These are phyloP conservation scores for Capsicum baccatum DNA, from an alignment of 257 asterid genomes.

Conservation along the genomic window DNA sequence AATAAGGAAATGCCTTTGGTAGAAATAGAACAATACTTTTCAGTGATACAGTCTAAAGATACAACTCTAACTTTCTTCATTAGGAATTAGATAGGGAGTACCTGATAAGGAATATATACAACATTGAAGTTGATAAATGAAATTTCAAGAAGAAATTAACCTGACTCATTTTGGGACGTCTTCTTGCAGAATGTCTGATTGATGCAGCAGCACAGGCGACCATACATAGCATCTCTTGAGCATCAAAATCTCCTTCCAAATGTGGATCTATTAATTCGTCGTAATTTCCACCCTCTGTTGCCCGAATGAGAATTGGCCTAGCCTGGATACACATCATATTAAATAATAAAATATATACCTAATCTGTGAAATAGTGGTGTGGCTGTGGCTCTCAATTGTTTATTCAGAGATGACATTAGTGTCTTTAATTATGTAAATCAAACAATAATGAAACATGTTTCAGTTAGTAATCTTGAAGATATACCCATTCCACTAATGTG, in stretches of 20 bases:
- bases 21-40: background rate
- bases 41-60: background rate
- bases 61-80: background rate
- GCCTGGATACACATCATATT: constrained; percentile 47
- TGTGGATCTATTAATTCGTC: constrained; percentile 76
- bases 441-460: background rate
- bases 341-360: background rate
- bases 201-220: constrained; percentile 77
- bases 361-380: background rate
- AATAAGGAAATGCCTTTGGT: background rate
- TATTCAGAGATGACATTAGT: background rate
- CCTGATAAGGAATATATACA: background rate
- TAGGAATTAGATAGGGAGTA: background rate
- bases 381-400: background rate
- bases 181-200: constrained; percentile 75
- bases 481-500: constrained; percentile 86
- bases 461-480: background rate
- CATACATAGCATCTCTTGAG: constrained; percentile 73
- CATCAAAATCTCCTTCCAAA: constrained; percentile 62
- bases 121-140: background rate
- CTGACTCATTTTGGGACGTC: constrained; percentile 97
- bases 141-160: constrained; percentile 34
- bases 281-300: constrained; percentile 61
- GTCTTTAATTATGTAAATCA: too few species aligned
- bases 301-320: constrained; percentile 61